Evolutionary conservation across 768 basidiomycete species (phyloP).

Genomic region (Filobasidium wieringae): DNA sequence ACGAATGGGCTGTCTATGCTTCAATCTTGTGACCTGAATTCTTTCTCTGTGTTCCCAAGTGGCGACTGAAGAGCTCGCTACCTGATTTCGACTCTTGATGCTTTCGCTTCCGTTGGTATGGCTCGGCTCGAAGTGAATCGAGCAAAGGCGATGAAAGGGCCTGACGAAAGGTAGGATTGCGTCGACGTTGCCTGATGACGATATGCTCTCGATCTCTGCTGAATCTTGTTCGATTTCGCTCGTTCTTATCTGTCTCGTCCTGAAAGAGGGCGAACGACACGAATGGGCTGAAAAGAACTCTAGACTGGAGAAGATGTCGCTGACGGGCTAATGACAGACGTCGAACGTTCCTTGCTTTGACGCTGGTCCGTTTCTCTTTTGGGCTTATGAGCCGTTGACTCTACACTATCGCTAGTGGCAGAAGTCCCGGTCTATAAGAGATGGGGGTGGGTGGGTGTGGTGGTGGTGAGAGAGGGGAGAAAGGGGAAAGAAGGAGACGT

Average conservation of each 20-base stretch:
- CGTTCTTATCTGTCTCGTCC: too few relatives aligned
- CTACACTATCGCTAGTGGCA: constrained; percentile 1
- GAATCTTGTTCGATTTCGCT: too few relatives aligned
- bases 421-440: neutral
- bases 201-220: too few relatives aligned
- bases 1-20: neutral
- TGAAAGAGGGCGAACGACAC: neutral
- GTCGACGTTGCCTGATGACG: neutral
- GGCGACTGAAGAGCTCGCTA: neutral
- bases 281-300: neutral
- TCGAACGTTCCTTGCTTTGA: neutral
- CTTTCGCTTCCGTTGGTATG: neutral
- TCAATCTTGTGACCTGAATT: neutral
- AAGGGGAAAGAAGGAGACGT: too few relatives aligned
- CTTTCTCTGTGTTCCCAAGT: neutral
- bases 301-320: neutral
- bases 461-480: neutral
- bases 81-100: neutral
- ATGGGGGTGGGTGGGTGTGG: neutral
- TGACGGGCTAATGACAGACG: neutral
- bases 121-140: neutral
- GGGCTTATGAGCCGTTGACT: neutral
- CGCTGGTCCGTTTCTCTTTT: neutral
- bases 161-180: too few relatives aligned
- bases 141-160: neutral